phyloP scores from a whole-genome alignment of 768 basidiomycete genomes.

The Lentinula guzmanii region DNA sequence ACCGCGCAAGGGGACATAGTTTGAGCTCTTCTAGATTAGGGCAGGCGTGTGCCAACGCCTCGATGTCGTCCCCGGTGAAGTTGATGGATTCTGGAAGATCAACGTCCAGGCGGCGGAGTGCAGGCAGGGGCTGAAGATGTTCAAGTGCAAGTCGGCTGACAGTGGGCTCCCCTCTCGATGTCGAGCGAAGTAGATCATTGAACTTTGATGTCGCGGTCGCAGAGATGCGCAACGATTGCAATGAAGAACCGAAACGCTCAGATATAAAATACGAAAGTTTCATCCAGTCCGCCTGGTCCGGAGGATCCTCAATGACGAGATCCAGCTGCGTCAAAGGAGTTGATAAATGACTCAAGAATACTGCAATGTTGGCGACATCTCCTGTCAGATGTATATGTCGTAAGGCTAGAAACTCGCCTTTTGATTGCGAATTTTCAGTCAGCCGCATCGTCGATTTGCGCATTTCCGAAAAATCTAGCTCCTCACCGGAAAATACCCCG shows the following conservation, averaged over 20 bases:
- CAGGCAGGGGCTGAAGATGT: slow-evolving; percentile 45
- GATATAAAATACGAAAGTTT: slow-evolving; percentile 60
- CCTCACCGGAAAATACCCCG: slow-evolving; percentile 73
- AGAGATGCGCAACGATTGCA: slow-evolving; percentile 55
- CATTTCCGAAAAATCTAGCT: slow-evolving; percentile 70
- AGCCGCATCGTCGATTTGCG: slow-evolving; percentile 58
- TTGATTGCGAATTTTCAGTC: slow-evolving; percentile 49
- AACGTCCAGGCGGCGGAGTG: slow-evolving; percentile 59
- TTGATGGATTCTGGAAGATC: slow-evolving; percentile 75
- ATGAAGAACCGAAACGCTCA: slow-evolving; percentile 52
- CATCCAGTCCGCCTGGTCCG: slow-evolving; percentile 69
- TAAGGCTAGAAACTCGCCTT: slow-evolving; percentile 52
- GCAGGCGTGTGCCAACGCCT: slow-evolving; percentile 50
- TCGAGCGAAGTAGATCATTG: slow-evolving; percentile 74
- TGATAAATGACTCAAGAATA: slow-evolving; percentile 66
- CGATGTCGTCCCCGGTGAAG: slow-evolving; percentile 57
- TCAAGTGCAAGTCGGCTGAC: slow-evolving; percentile 58
- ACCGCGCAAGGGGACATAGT: slow-evolving; percentile 64
- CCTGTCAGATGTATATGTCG: slow-evolving; percentile 63
- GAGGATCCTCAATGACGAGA: slow-evolving; percentile 75
- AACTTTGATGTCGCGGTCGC: slow-evolving; percentile 74
- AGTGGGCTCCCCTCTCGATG: slow-evolving; percentile 58
- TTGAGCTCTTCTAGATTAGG: slow-evolving; percentile 66
- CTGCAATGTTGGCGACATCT: slow-evolving; percentile 60
- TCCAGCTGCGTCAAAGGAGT: slow-evolving; percentile 65